phyloP scores from a whole-genome alignment of 176 grass and related monocot species.

The Carex myosuroides region DNA sequence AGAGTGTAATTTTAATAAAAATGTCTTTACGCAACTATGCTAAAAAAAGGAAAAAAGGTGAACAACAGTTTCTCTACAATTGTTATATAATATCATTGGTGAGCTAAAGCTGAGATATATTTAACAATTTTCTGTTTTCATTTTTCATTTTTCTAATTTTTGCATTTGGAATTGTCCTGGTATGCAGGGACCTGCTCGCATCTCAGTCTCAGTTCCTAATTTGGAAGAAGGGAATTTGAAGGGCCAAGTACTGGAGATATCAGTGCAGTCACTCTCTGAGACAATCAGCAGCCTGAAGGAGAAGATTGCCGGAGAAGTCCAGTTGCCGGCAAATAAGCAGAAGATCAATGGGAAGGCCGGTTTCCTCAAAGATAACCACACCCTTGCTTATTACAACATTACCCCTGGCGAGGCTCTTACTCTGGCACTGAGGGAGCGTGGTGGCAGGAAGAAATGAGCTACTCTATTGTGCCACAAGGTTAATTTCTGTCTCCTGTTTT shows the following conservation, averaged over 20 bases:
- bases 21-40: neutral
- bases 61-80: neutral
- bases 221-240: constrained; percentile 94
- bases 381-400: constrained; percentile 96
- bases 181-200: constrained; percentile 58
- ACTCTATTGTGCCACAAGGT: constrained; percentile 6
- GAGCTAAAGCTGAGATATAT: neutral
- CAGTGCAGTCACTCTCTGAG: constrained; percentile 74
- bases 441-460: constrained; percentile 91
- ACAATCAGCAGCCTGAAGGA: constrained; percentile 85
- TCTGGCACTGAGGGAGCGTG: constrained; percentile 83
- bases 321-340: constrained; percentile 95
- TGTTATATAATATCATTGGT: neutral
- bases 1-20: neutral
- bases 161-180: constrained; percentile 4
- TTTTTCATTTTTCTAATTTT: neutral
- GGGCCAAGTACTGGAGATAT: constrained; percentile 79
- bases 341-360: constrained; percentile 69
- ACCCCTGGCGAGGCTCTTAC: constrained; percentile 59
- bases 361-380: constrained; percentile 93
- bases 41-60: neutral
- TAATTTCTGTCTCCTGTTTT: neutral
- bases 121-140: neutral
- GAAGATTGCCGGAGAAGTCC: constrained; percentile 91
- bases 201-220: constrained; percentile 77